A percentile compares a stretch with the other conserved stretches of the same genome.
These are phyloP conservation scores for Thozetella sp. DNA, from an alignment of 495 filamentous ascomycete species.

Conservation along the genomic window DNA sequence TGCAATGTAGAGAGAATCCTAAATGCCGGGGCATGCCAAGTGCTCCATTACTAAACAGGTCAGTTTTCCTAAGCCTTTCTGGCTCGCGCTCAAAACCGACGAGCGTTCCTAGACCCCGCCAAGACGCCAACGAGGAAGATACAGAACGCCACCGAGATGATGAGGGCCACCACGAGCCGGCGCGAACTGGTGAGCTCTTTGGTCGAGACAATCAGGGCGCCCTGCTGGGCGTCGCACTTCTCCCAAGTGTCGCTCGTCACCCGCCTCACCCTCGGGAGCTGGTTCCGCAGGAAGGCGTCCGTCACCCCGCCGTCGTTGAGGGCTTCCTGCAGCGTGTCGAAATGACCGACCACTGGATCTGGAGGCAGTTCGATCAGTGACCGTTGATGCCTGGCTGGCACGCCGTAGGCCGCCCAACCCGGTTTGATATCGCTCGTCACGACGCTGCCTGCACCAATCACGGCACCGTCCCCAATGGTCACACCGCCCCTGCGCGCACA, in stretches of 20 bases:
- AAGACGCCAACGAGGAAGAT: background rate
- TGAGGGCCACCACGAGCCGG: background rate
- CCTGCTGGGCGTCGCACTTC: background rate
- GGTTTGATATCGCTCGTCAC: conserved; percentile 21
- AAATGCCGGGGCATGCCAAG: too few species aligned
- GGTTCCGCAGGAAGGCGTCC: background rate
- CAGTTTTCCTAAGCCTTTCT: too few species aligned
- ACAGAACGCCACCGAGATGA: background rate
- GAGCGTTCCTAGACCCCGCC: background rate
- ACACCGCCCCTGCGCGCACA: conserved; percentile 23
- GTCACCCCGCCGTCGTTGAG: background rate
- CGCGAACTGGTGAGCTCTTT: background rate
- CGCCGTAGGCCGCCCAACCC: background rate
- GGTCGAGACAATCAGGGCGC: background rate
- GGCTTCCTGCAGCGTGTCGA: background rate
- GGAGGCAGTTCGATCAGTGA: background rate
- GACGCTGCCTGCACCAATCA: conserved; percentile 32
- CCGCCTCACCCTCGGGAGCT: background rate
- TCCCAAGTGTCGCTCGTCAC: background rate
- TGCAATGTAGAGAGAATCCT: too few species aligned
- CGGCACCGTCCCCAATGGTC: conserved; percentile 31
- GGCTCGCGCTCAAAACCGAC: background rate
- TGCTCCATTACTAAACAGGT: too few species aligned
- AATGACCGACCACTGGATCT: background rate
- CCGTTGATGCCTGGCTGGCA: background rate